Percentiles rank a stretch among this genome's conserved stretches.
These are phyloP conservation scores for Coemansia sp. DNA, from an alignment of 192 early-diverging fungal genomes.

Conservation along the genomic window DNA sequence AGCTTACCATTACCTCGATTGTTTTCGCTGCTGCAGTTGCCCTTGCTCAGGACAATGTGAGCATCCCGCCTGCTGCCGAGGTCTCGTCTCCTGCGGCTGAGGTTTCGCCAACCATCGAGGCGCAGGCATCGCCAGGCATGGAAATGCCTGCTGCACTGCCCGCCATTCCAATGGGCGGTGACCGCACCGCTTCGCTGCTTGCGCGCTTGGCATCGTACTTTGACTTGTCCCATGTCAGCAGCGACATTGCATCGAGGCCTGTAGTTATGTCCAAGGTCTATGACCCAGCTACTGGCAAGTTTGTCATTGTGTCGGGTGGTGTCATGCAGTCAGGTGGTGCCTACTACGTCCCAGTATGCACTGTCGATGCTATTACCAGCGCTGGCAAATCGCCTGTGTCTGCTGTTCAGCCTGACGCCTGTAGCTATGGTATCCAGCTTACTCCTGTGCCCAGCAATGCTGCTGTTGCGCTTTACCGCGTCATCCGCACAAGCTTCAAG, in stretches of 20 bases:
- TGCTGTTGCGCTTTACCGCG: not conserved
- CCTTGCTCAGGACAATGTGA: constrained; percentile 6
- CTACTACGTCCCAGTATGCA: constrained; percentile 39
- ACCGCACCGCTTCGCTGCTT: constrained; percentile 4
- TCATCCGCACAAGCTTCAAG: not conserved
- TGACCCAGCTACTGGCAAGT: constrained; percentile 28
- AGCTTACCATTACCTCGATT: constrained; percentile 1
- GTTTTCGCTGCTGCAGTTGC: constrained; percentile 8
- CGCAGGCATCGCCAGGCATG: not conserved
- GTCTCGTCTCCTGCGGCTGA: not conserved
- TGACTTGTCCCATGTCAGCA: constrained; percentile 19
- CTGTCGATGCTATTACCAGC: constrained; percentile 14
- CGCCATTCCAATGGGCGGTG: not conserved
- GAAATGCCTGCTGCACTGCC: not conserved
- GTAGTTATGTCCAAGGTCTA: constrained; percentile 10
- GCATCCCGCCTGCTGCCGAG: not conserved
- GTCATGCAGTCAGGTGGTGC: constrained; percentile 14
- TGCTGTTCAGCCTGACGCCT: constrained; percentile 2
- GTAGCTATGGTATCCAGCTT: constrained; percentile 8
- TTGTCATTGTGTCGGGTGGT: constrained; percentile 15
- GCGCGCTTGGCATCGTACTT: constrained; percentile 12
- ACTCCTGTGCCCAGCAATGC: constrained; percentile 15
- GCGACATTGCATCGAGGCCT: constrained; percentile 8
- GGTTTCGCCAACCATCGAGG: not conserved
- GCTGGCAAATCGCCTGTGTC: not conserved